Base-by-base conservation (phyloP, 257 asterid species). In the Salvia hispanica region DNA sequence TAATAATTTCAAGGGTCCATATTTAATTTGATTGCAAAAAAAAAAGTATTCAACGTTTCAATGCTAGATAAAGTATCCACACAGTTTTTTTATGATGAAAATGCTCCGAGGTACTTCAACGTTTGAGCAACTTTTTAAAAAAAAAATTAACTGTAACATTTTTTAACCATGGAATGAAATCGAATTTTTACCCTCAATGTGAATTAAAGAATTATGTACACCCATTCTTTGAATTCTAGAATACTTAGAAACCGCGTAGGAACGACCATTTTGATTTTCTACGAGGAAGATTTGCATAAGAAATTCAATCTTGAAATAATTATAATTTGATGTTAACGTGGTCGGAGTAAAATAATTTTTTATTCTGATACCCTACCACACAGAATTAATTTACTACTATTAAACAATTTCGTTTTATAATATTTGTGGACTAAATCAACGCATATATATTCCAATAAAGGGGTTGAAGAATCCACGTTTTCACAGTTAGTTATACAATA, bases 401-500 rank as follows among this genome's bases (percentile, higher is more conserved):
- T 47, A 47, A 48, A 6, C 4, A 48, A 48, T 8, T 15, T 48
- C 21, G 0, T 14, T 48, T 47, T n/a, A 5, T 0, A 47, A 5
- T 12, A 14, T 47, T 31, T 33, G 34, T 52, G 43, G 75, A 64
- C 75, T 44, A 65, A 66, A 55, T 77, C 72, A 43, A 55, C 18
- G 44, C 7, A 8, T 7, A 15, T 56, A 62, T 47, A 71, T 74
- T 75, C 82, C 47, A 46, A 58, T 16, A 77, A 48, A 61, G 74
- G 60, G 54, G 79, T 74, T 45, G 39, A 34, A 46, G 44, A 54
- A 16, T 47, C 62, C 46, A 59, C n/a, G 66, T 43, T 52, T 80
- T 70, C 81, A 73, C 79, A 73, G 79, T 18, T 18, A 18, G 36
- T n/a, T 14, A n/a, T 14, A n/a, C 39, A 36, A 59, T 70, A n/a